phyloP scores from a whole-genome alignment of 176 grass and related monocot species.

The Elaeis guineensis region DNA sequence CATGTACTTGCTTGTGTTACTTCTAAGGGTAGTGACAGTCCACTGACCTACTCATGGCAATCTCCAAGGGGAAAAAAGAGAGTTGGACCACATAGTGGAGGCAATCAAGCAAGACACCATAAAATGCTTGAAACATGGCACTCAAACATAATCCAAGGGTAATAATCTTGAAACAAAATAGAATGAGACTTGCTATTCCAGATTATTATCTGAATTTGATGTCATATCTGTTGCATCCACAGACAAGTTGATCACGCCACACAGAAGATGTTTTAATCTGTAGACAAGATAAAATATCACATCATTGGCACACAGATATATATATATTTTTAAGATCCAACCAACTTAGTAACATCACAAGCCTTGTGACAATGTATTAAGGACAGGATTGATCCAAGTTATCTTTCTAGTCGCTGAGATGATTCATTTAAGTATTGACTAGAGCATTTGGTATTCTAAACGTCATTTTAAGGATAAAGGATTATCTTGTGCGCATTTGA shows the following conservation, averaged over 20 bases:
- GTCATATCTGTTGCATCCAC: not conserved
- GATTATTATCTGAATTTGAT: not conserved
- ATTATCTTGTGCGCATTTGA: too few species aligned
- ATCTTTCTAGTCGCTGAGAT: not conserved
- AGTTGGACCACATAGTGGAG: constrained; percentile 10
- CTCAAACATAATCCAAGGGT: constrained; percentile 1
- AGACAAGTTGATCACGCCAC: constrained; percentile 4
- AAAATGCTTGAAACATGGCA: not conserved
- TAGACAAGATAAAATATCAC: not conserved
- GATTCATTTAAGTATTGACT: too few species aligned
- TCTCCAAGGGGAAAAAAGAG: not conserved
- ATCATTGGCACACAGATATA: constrained; percentile 1
- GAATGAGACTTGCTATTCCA: not conserved
- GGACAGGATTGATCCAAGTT: not conserved
- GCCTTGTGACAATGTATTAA: not conserved
- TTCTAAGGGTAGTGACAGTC: constrained; percentile 6
- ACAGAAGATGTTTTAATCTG: constrained; percentile 12
- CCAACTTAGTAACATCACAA: not conserved
- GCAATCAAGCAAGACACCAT: constrained; percentile 1
- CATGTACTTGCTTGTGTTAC: not conserved
- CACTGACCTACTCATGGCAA: not conserved
- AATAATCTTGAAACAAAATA: not conserved
- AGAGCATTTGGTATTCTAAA: too few species aligned
- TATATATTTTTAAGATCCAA: not conserved
- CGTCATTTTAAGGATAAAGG: too few species aligned